These are phyloP conservation scores for Castanea mollissima DNA, from an alignment of 306 rosid species.

Conservation along the genomic window DNA sequence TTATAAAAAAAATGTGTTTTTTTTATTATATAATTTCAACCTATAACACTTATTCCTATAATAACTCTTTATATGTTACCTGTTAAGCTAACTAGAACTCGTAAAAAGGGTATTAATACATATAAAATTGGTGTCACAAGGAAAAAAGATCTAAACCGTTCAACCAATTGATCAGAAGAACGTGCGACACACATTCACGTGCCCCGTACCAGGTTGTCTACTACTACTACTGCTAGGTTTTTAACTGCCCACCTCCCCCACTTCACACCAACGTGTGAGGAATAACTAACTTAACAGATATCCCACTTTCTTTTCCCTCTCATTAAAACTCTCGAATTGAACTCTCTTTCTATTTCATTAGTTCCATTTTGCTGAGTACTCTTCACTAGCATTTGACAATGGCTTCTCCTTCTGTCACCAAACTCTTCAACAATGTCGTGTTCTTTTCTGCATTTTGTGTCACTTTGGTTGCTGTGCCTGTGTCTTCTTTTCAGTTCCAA, in stretches of 20 bases:
- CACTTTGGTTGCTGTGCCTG: not conserved
- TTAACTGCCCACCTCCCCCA: not conserved
- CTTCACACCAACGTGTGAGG: not conserved
- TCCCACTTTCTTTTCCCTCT: not conserved
- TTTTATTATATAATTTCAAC: too few relatives aligned
- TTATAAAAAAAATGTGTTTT: too few relatives aligned
- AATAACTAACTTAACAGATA: not conserved
- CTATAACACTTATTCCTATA: accelerated
- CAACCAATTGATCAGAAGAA: not conserved
- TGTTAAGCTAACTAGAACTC: too few relatives aligned
- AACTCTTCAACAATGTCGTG: not conserved
- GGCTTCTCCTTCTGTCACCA: not conserved
- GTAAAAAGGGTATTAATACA: too few relatives aligned
- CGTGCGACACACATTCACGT: not conserved
- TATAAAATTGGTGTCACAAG: not conserved
- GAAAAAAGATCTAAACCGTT: not conserved
- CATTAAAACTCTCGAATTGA: not conserved
- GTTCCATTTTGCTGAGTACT: not conserved
- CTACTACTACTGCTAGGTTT: not conserved
- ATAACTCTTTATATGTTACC: accelerated
- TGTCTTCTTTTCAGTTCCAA: slow-evolving; percentile 13
- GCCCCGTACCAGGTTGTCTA: not conserved
- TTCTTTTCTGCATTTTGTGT: not conserved
- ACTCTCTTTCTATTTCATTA: not conserved
- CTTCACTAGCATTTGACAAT: not conserved